phyloP scores from a whole-genome alignment of 169 alveolate genomes.

The Hammondia hammondi region DNA sequence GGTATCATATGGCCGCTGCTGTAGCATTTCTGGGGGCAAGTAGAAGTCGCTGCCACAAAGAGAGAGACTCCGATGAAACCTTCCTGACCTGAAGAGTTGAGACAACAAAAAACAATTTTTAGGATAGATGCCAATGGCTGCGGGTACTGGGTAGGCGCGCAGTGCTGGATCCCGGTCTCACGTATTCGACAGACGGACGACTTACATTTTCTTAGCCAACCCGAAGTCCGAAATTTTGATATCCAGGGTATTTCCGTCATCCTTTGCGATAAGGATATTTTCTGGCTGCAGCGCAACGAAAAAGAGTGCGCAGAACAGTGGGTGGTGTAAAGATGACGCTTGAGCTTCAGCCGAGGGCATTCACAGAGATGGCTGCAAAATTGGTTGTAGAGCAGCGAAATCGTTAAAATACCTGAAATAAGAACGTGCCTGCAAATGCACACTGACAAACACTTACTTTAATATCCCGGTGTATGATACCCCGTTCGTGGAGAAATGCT shows the following conservation, averaged over 20 bases:
- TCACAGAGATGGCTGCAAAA: neutral
- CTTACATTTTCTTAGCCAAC: slow-evolving; percentile 70
- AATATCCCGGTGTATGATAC: slow-evolving; percentile 67
- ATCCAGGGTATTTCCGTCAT: neutral
- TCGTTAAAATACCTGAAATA: no score
- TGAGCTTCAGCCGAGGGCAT: no score
- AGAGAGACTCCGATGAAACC: slow-evolving; percentile 69
- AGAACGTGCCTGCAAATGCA: neutral
- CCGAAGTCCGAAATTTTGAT: slow-evolving; percentile 76
- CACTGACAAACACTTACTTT: slow-evolving; percentile 17
- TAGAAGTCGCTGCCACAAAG: slow-evolving; percentile 80
- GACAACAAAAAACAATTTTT: neutral
- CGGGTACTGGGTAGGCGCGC: neutral
- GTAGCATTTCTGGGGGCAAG: slow-evolving; percentile 77
- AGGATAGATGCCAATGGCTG: neutral
- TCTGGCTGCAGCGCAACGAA: slow-evolving; percentile 49
- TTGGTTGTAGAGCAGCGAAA: neutral
- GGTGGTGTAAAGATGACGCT: no score
- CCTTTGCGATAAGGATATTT: slow-evolving; percentile 50
- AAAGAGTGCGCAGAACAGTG: neutral
- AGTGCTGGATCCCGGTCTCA: neutral
- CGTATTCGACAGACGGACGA: neutral
- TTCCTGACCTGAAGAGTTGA: neutral
- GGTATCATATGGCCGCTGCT: slow-evolving; percentile 69
- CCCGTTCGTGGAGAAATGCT: slow-evolving; percentile 56